Base-by-base conservation (phyloP, 257 asterid genomes). In the Scutellaria minor region DNA sequence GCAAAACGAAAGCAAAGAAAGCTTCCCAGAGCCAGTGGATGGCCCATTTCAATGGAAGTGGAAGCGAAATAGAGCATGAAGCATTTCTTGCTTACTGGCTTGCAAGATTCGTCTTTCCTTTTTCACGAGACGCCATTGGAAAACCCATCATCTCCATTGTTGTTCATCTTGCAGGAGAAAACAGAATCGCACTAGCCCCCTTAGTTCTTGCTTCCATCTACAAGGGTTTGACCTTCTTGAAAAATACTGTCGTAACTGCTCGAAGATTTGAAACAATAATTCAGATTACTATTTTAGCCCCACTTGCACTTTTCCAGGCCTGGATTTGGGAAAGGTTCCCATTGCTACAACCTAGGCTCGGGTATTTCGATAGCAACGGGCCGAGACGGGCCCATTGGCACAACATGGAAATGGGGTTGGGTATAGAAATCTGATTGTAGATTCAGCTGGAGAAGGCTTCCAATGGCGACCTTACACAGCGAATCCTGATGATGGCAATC, bases 281-380 rank as follows among this genome's bases (percentile, higher is more conserved):
- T 39, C 31, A 57, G 42, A 42, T 71, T 37, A 41, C 22, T 1
- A 42, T 74, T 55, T 47, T 59, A 0, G 70, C 64, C 18, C 18
- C 18, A 0, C 46, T 87, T 7, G 74, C 72, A 5, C 72, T 87
- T 9, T 61, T 85, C 44, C 88, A 80, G 66, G 64, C 70, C 24
- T 85, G 94, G 89, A 79, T 69, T 15, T 84, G 84, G 84, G 89
- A 83, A 70, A 79, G 90, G 9, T 81, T 82, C 13, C 79, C 76
- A 0, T 0, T 37, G 0, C 68, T 84, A 15, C 31, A 48, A 7
- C 72, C 72, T 0, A n/a, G 9, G 14, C 79, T 84, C 4, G 57
- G 51, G 40, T 9, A 18, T 18, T 18, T 18, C 18, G 18, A 18
- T 18, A 18, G 56, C 2, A 9, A 57, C 4, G 40, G 20, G 27